Evolutionary conservation across 2,329 filamentous ascomycete genomes (phyloP).

Genomic region (Aureobasidium pullulans): DNA sequence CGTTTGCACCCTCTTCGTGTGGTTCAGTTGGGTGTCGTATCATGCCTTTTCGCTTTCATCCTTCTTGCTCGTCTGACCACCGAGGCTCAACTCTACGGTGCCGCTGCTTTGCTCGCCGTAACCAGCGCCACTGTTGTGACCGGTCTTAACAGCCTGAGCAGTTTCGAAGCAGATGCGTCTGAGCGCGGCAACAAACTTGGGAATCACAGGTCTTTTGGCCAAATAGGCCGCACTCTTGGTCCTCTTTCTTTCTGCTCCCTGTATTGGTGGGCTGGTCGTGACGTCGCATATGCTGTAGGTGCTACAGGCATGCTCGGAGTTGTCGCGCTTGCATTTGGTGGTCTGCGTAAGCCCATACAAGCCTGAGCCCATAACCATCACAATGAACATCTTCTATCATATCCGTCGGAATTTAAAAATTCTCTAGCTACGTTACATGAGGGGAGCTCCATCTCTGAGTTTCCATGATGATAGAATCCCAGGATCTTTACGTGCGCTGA

Average conservation of each 20-base stretch:
- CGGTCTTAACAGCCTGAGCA: constrained; percentile 82
- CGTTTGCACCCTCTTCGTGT: constrained; percentile 73
- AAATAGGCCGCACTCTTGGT: constrained; percentile 78
- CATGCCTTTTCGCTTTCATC: constrained; percentile 73
- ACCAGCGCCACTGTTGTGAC: constrained; percentile 95
- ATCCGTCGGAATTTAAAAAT: too few species aligned
- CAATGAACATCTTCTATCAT: too few species aligned
- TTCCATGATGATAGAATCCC: too few species aligned
- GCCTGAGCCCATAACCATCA: background rate
- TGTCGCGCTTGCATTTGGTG: constrained; percentile 60
- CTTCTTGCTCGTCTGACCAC: constrained; percentile 65
- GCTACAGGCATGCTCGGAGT: constrained; percentile 74
- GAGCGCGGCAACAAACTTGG: constrained; percentile 85
- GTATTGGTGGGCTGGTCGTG: constrained; percentile 96
- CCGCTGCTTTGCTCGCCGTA: constrained; percentile 75
- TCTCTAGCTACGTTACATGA: too few species aligned
- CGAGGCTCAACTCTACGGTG: constrained; percentile 65
- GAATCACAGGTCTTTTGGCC: constrained; percentile 70
- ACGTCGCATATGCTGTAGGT: constrained; percentile 75
- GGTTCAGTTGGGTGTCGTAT: constrained; percentile 69
- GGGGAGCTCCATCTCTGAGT: too few species aligned
- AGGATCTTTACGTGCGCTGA: too few species aligned
- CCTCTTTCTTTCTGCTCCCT: constrained; percentile 87
- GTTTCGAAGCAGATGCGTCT: constrained; percentile 72
- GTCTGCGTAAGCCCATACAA: constrained; percentile 55